Evolutionary conservation across 2,329 filamentous ascomycete species (phyloP), one percentile per base, ranked within the genome.

Genomic region (Botrytis elliptica): DNA sequence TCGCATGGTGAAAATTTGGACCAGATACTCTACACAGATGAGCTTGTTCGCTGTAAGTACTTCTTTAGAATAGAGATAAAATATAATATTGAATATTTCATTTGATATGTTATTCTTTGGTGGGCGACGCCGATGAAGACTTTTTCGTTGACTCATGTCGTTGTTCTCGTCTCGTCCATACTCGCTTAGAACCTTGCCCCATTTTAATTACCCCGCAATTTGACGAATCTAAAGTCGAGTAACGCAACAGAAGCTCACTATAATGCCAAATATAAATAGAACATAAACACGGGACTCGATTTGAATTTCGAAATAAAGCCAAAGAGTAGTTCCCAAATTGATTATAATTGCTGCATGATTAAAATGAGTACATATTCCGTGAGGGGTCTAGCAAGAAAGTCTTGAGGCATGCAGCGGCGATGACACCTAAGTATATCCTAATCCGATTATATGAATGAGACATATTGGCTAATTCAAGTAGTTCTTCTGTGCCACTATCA

Each of bases 251-350:
- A 25, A 40, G 36, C 18, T 25, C 36, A 62, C 3, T 29, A 62
- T 0, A 8, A 62, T 62, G 25, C 25, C 16, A 6, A 25, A 1
- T 42, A 42, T 42, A 16, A 42, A 16, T 3, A 42, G 14, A 1
- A 42, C 3, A n/a, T 6, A 16, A 62, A n/a, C n/a, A 4, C 36
- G 14, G 16, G 1, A 62, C 1, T 1, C 2, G 7, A 6, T 8
- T n/a, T 2, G 18, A 62, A 62, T 16, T 62, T 40, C 10, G 25
- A 42, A 42, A 62, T 1, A 16, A 14, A 1, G 7, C 0, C 7
- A n/a, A 25, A 42, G 29, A 7, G 6, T 10, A n/a, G 22, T 16
- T 29, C 14, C 38, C 1, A 20, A n/a, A 4, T 42, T 18, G 8
- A 2, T 40, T 62, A 1, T 36, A 9, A n/a, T 62, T 22, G 57